Percentiles rank a stretch among this genome's conserved stretches.
Evolutionary conservation across 768 basidiomycete genomes (phyloP).

Genomic region (Rhodotorula paludigena): DNA sequence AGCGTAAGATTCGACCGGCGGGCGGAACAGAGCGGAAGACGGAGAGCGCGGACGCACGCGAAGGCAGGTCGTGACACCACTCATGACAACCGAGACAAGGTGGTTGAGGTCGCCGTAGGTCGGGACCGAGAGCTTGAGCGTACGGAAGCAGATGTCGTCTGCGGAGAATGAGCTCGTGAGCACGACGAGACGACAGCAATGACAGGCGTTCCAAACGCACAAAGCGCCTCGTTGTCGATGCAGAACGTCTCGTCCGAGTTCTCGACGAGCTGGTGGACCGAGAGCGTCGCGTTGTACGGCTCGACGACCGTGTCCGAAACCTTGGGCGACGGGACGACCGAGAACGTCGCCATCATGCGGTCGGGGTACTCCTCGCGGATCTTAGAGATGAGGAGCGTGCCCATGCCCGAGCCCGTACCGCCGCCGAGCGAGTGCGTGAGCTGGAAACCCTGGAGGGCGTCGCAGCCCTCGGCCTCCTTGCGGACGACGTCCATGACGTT

Average conservation of each 20-base stretch:
- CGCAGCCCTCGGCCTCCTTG: constrained; percentile 96
- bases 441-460: constrained; percentile 98
- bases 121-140: constrained; percentile 87
- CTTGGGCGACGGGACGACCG: constrained; percentile 69
- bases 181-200: accelerated
- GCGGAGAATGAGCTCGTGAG: neutral
- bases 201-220: neutral
- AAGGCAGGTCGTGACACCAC: constrained; percentile 94
- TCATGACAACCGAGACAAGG: constrained; percentile 97
- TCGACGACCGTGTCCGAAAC: constrained; percentile 98
- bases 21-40: neutral
- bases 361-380: constrained; percentile 99
- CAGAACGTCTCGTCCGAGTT: constrained; percentile 99
- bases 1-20: neutral
- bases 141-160: constrained; percentile 95
- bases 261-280: constrained; percentile 97
- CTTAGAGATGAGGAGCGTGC: constrained; percentile 96
- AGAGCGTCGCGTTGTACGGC: constrained; percentile 98
- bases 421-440: constrained; percentile 96
- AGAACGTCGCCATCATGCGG: constrained; percentile 99
- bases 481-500: constrained; percentile 95
- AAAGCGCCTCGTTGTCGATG: constrained; percentile 95
- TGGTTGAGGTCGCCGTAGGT: constrained; percentile 98
- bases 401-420: constrained; percentile 99
- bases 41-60: constrained; percentile 50